Conservation (phyloP, 192 early-diverging fungal species). For the Podila epicladia region DNA sequence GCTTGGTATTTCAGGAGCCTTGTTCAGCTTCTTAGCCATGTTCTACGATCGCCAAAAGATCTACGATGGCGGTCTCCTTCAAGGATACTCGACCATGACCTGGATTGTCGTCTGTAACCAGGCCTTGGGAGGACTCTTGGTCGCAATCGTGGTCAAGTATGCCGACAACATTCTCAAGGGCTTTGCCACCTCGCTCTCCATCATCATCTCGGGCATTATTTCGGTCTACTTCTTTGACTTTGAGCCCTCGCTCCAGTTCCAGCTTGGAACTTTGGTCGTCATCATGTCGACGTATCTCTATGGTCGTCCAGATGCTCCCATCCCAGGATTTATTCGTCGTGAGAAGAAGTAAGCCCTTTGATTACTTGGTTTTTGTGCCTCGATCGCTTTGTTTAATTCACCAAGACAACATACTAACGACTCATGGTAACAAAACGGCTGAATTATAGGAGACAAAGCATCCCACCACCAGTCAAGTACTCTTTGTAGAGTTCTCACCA, state of each 20-base stretch:
- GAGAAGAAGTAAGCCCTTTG: conserved; percentile 34
- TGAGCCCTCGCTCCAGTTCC: conserved; percentile 73
- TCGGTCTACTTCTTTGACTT: conserved; percentile 83
- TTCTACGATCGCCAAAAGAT: conserved; percentile 72
- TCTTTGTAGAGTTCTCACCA: background rate
- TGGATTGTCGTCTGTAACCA: conserved; percentile 81
- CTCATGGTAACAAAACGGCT: no score
- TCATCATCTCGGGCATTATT: conserved; percentile 83
- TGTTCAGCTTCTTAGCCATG: conserved; percentile 76
- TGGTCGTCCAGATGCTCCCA: conserved; percentile 54
- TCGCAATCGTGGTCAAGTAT: conserved; percentile 91
- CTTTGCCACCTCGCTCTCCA: conserved; percentile 91
- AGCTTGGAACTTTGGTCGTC: conserved; percentile 69
- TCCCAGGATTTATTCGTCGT: conserved; percentile 34
- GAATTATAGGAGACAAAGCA: conserved; percentile 33
- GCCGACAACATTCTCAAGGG: conserved; percentile 94
- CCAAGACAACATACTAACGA: background rate
- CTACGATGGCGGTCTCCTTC: conserved; percentile 74
- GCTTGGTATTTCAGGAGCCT: conserved; percentile 66
- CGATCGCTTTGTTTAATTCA: background rate
- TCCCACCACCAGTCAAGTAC: conserved; percentile 39
- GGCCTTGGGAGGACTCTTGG: conserved; percentile 87
- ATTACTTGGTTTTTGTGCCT: background rate
- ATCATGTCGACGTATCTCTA: conserved; percentile 70
- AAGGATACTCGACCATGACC: conserved; percentile 81